Percentiles rank a stretch among this genome's conserved stretches.
Evolutionary conservation across 2,329 filamentous ascomycete genomes (phyloP).

Genomic region (Plectosphaerella sp.): DNA sequence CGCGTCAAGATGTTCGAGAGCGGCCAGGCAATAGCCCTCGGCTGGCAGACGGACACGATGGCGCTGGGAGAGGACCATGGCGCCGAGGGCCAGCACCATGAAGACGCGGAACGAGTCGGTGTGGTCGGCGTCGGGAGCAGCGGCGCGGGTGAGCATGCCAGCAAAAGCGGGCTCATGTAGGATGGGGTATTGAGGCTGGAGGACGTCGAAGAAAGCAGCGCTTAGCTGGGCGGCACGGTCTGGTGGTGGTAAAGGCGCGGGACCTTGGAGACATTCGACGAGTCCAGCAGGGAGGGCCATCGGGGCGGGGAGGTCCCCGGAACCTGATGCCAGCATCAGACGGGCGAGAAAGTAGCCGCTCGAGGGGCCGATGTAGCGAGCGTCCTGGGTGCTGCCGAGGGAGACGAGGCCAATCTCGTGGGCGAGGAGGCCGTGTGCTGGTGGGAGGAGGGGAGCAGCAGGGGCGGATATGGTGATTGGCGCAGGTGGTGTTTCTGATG

Average conservation of each 20-base stretch:
- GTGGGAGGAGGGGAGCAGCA: conserved; percentile 10
- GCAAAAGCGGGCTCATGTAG: conserved; percentile 39
- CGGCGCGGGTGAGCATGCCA: conserved; percentile 2
- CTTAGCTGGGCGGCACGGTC: conserved; percentile 35
- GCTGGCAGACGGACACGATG: conserved; percentile 37
- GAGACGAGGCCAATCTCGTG: conserved; percentile 51
- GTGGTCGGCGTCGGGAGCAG: conserved; percentile 15
- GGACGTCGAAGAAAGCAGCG: conserved; percentile 40
- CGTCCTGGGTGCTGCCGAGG: conserved; percentile 39
- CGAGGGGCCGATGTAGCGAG: conserved; percentile 50
- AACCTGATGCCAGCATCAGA: conserved; percentile 36
- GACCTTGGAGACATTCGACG: conserved; percentile 25
- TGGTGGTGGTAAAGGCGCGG: conserved; percentile 21
- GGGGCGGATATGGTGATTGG: conserved; percentile 6
- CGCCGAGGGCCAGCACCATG: conserved; percentile 48
- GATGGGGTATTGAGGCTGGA: conserved; percentile 45
- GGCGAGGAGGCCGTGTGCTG: conserved; percentile 22
- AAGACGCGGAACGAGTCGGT: conserved; percentile 40
- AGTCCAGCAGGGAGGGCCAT: conserved; percentile 18
- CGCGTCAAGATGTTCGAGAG: conserved; percentile 39
- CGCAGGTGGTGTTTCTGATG: conserved; percentile 6
- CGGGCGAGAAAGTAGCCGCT: conserved; percentile 50
- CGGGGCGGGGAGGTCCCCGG: conserved; percentile 6
- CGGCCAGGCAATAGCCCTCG: conserved; percentile 44
- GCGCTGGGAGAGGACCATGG: conserved; percentile 37